phyloP scores from a whole-genome alignment of 116 monocot genomes.

The Papilionanthe hybrid region DNA sequence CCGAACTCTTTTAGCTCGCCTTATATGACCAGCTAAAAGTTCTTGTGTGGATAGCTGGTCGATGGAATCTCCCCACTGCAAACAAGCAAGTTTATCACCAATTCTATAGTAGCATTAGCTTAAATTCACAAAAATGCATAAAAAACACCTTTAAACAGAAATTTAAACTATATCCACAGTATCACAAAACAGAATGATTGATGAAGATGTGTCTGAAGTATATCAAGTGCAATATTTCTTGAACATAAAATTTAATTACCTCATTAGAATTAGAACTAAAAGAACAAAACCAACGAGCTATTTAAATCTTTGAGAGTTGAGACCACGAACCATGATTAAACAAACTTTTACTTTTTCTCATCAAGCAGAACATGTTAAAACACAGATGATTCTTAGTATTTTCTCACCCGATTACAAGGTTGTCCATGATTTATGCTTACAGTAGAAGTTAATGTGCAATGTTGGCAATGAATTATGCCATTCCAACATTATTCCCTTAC shows the following conservation, averaged over 20 bases:
- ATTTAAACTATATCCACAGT: neutral
- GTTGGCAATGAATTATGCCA: too few relatives aligned
- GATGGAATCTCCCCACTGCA: conserved; percentile 39
- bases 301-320: neutral
- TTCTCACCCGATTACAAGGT: too few relatives aligned
- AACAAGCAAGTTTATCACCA: neutral
- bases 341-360: too few relatives aligned
- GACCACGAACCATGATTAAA: too few relatives aligned
- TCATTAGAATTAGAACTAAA: neutral
- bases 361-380: too few relatives aligned
- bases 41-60: conserved; percentile 40
- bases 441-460: too few relatives aligned
- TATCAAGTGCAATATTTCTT: neutral
- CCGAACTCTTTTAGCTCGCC: conserved; percentile 63
- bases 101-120: neutral
- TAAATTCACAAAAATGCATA: neutral
- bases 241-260: too few relatives aligned
- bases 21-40: conserved; percentile 58
- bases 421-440: too few relatives aligned
- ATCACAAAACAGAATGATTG: neutral
- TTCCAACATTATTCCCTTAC: too few relatives aligned
- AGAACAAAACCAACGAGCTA: neutral
- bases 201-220: neutral
- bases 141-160: neutral
- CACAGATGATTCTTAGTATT: too few relatives aligned